Base-by-base conservation (phyloP, 768 basidiomycete genomes). In the Pluteus cervinus region DNA sequence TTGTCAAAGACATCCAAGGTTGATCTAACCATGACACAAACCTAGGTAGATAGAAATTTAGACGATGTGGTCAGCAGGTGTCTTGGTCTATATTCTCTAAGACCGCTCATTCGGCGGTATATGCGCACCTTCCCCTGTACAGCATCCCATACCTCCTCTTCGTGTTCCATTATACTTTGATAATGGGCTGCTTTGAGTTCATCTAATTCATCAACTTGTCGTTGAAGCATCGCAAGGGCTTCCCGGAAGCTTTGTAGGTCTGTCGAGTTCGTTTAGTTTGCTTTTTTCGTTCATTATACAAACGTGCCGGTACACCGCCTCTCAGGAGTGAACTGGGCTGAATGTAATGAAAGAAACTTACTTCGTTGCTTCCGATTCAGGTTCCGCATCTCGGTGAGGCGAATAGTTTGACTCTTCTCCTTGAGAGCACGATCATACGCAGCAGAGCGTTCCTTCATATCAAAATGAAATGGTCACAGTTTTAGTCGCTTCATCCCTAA, bases 61-160 rank as follows among this genome's bases (percentile, higher is more conserved):
- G 37, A 43, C 33, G 24, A 43, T 41, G 21, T 29, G 12, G n/a
- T 35, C 17, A 24, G 15, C 39, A 10, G 24, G 25, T 35, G 35
- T 36, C n/a, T 28, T 2, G 12, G 7, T n/a, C n/a, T n/a, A n/a
- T n/a, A n/a, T n/a, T n/a, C n/a, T n/a, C n/a, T n/a, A n/a, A n/a
- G n/a, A n/a, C n/a, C n/a, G n/a, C n/a, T n/a, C n/a, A n/a, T n/a
- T n/a, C n/a, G n/a, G n/a, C n/a, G n/a, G n/a, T n/a, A 47, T 17
- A 21, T n/a, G 47, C 57, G 23, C 46, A 86, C 85, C 69, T 93
- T 94, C 45, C 71, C 76, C 55, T 93, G 80, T 5, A 94, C 88
- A 10, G 79, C 76, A 49, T 92, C 80, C 93, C 93, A 97, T n/a
- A 90, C 84, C 57, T 94, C 82, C 48, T 93, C 89, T 61, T 96